Percentiles rank a stretch among this genome's conserved stretches.
These are phyloP conservation scores for Hypoxylon sp. DNA, from an alignment of 2,329 filamentous ascomycete species.

Conservation along the genomic window DNA sequence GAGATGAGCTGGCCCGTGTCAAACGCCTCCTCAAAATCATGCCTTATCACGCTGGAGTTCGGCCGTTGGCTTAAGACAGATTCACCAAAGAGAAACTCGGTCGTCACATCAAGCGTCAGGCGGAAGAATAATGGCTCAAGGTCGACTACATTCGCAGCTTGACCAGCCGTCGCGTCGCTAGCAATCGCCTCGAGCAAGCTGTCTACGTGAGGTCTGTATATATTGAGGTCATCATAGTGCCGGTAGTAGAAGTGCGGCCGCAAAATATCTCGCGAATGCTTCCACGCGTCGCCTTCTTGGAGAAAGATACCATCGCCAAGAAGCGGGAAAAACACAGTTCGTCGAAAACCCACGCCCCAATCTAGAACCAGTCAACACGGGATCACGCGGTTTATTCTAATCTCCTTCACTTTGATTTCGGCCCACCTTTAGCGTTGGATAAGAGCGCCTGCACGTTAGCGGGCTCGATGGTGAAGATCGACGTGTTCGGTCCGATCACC, in stretches of 20 bases:
- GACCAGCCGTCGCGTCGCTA: slow-evolving; percentile 7
- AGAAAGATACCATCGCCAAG: slow-evolving; percentile 55
- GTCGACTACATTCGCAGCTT: slow-evolving; percentile 36
- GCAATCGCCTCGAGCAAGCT: slow-evolving; percentile 39
- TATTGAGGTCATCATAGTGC: slow-evolving; percentile 42
- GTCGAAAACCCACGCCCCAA: slow-evolving; percentile 43
- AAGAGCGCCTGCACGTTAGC: slow-evolving; percentile 42
- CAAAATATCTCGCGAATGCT: slow-evolving; percentile 51
- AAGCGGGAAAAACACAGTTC: slow-evolving; percentile 48
- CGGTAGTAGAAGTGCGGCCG: slow-evolving; percentile 49
- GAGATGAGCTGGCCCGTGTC: slow-evolving; percentile 42
- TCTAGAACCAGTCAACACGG: slow-evolving; percentile 29
- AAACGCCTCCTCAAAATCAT: slow-evolving; percentile 41
- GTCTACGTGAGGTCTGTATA: slow-evolving; percentile 40
- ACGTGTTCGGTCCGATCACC: slow-evolving; percentile 26
- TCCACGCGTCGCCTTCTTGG: slow-evolving; percentile 51
- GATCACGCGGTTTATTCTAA: neutral
- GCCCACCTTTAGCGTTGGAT: slow-evolving; percentile 40
- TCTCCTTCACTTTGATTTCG: neutral
- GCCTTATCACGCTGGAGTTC: slow-evolving; percentile 21
- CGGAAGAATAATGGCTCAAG: slow-evolving; percentile 46
- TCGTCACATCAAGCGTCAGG: slow-evolving; percentile 45
- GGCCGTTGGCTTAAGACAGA: slow-evolving; percentile 38
- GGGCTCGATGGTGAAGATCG: slow-evolving; percentile 41
- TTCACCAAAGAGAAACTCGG: slow-evolving; percentile 47